Conservation (phyloP, 177 flowering plant species). For the Vitis hybrid region DNA sequence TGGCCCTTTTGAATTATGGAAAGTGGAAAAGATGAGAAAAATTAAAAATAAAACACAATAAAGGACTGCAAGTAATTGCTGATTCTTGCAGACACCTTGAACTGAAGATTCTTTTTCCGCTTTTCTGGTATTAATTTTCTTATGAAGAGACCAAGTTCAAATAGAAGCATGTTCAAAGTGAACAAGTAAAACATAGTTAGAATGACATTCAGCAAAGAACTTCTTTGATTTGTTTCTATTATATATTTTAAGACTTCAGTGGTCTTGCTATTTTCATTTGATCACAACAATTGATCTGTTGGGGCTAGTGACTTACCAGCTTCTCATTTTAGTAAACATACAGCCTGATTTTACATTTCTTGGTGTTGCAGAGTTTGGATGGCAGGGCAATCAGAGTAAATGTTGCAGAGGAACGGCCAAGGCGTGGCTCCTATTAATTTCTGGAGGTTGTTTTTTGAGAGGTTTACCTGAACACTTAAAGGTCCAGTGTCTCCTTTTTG, state of each 20-base stretch:
- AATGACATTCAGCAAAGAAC: too few relatives aligned
- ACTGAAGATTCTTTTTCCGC: too few relatives aligned
- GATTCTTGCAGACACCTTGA: too few relatives aligned
- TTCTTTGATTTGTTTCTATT: neutral
- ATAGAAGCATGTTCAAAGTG: too few relatives aligned
- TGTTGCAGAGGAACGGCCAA: slow-evolving; percentile 36
- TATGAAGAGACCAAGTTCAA: too few relatives aligned
- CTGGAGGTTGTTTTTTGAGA: neutral
- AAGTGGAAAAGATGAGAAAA: too few relatives aligned
- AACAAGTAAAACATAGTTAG: too few relatives aligned
- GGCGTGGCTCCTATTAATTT: slow-evolving; percentile 25
- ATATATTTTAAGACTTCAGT: neutral
- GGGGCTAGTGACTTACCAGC: neutral
- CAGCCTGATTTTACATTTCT: neutral
- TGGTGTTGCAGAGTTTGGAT: slow-evolving; percentile 39
- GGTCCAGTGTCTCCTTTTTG: neutral
- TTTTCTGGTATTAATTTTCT: too few relatives aligned
- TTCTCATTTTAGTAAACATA: neutral
- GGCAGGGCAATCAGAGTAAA: slow-evolving; percentile 44
- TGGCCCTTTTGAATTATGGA: too few relatives aligned
- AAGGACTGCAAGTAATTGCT: too few relatives aligned
- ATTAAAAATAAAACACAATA: too few relatives aligned
- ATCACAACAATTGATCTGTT: neutral
- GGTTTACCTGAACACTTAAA: neutral
- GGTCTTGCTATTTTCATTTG: too few relatives aligned